Evolutionary conservation across 257 asterid species (phyloP), one percentile per base, ranked within the genome.

Genomic region (Penstemon eatonii): DNA sequence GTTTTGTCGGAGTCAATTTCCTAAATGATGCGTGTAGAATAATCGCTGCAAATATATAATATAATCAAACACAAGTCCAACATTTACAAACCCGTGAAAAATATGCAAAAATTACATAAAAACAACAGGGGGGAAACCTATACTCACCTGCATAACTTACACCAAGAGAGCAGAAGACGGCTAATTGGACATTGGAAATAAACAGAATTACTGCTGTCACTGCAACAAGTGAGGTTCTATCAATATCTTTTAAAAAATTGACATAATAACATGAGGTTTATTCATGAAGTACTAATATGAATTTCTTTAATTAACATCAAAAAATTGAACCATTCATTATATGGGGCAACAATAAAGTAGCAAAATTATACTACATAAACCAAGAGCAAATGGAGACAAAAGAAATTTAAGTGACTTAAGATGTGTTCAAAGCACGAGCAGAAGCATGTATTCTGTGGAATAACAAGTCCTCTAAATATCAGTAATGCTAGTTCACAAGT

Each of bases 21-120:
- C 99, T 78, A 62, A 90, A 78, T 0, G 97, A 85, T 43, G 97
- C 95, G 51, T 93, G 99, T 71, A 88, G 78, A 76, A 93, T 79
- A 89, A 81, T 73, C 59, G 78, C 99, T 93, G 96, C 80, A 82
- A 66, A 68, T 36, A 67, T 40, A 60, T 15, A 36, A n/a, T 5
- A 59, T 15, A 55, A 43, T 40, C 43, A 12, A 39, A 64, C 46
- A 37, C 70, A 46, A 56, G 43, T 53, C 36, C 47, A 33, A 68
- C 18, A 4, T 4, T 3, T 19, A 45, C 7, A 11, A 11, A 44
- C 33, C 25, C 11, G 3, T 6, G 59, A 56, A 45, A 51, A 42
- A 60, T 51, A 4, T 8, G 33, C 3, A 18, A 33, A 65, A 7
- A 8, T 60, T 12, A 62, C 47, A 55, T 39, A 49, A 10, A 41